Evolutionary conservation across 2,329 filamentous ascomycete species (phyloP), one percentile per base, ranked within the genome.

Genomic region (Periconia digitata): DNA sequence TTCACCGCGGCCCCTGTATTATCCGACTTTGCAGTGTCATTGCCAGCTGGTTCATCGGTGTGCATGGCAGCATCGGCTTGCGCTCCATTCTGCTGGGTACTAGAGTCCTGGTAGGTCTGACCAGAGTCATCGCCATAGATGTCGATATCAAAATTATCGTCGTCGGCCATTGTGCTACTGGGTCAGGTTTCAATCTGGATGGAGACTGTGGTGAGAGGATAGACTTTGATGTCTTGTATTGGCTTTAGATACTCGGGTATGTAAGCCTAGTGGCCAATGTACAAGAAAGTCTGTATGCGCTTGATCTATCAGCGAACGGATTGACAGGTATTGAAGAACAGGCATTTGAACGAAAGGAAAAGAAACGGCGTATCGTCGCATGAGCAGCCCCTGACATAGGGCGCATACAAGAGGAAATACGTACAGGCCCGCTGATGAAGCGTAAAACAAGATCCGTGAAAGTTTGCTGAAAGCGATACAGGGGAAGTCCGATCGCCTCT

Each of bases 131-230:
- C 83, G 55, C 83, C 83, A 64, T 86, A 86, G 72, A 86, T 85
- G 69, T 86, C 84, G 76, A 86, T 85, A 61, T 86, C 83, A 76
- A 86, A 86, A 65, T 84, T 85, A 71, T 86, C 83, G 72, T 85
- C 83, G 67, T 85, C 83, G 64, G 80, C 76, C 67, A 74, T 74
- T 43, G 65, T 64, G 60, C 60, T 60, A 56, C 56, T 37, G 52
- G 40, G 44, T 44, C 61, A 54, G 59, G 64, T 52, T 57, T 43
- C 58, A 35, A 48, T 53, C 51, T 55, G 35, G 20, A 18, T 20
- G 49, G 49, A 43, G 29, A 53, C 45, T 32, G n/a, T 29, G 34
- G 35, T 44, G 43, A 35, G 27, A 51, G 53, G 22, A 18, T 56
- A 32, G 27, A 32, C 55, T 59, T 58, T 58, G 58, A 58, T 63